phyloP scores from a whole-genome alignment of 257 asterid genomes.

The Orobanche coerulescens region DNA sequence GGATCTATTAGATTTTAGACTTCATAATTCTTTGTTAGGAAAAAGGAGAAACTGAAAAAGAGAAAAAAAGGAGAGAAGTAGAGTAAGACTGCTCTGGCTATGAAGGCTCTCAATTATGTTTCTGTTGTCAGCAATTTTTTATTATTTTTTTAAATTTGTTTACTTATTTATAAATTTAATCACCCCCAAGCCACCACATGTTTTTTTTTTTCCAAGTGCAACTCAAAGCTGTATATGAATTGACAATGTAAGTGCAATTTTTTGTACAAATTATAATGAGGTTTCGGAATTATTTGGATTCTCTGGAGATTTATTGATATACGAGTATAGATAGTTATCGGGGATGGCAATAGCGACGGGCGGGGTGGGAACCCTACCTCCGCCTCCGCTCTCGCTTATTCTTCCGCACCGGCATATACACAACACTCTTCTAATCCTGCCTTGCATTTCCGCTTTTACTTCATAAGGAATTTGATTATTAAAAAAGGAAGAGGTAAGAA shows the following conservation, averaged over 20 bases:
- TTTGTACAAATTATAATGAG: slow-evolving; percentile 23
- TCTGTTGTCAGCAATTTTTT: slow-evolving; percentile 8
- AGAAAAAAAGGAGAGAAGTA: neutral
- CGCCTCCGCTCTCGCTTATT: too few relatives aligned
- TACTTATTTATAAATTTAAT: too few relatives aligned
- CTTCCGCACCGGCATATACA: too few relatives aligned
- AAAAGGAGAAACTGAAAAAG: neutral
- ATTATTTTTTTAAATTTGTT: neutral
- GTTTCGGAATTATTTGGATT: neutral
- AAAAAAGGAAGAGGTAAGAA: too few relatives aligned
- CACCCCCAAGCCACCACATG: neutral
- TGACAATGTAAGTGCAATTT: slow-evolving; percentile 10
- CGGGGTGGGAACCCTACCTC: too few relatives aligned
- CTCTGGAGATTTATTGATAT: neutral
- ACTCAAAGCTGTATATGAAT: slow-evolving; percentile 7
- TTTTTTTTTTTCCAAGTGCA: neutral
- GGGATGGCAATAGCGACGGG: too few relatives aligned
- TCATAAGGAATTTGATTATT: too few relatives aligned
- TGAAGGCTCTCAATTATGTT: slow-evolving; percentile 2
- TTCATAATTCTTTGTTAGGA: neutral
- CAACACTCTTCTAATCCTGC: too few relatives aligned
- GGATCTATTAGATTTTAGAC: slow-evolving; percentile 17
- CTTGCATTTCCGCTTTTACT: too few relatives aligned
- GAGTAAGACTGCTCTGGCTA: slow-evolving; percentile 10
- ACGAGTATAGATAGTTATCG: too few relatives aligned